Percentiles rank a stretch among this genome's conserved stretches.
Evolutionary conservation across 2,329 filamentous ascomycete genomes (phyloP).

Genomic region (Curvularia verruculosa): DNA sequence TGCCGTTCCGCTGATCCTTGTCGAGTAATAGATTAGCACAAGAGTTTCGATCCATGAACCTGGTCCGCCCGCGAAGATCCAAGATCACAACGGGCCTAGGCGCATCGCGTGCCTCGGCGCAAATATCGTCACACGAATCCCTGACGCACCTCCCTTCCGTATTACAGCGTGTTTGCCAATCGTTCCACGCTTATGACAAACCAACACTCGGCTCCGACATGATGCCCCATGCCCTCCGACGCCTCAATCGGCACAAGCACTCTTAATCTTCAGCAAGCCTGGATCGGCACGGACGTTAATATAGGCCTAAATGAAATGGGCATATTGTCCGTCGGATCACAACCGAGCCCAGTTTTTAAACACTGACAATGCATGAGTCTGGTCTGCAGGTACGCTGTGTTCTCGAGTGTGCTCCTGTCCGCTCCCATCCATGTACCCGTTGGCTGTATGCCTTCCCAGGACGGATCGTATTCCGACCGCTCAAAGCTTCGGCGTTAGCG

Average conservation of each 20-base stretch:
- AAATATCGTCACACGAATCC: slow-evolving; percentile 6
- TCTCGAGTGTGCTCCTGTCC: slow-evolving; percentile 15
- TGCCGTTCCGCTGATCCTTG: slow-evolving; percentile 16
- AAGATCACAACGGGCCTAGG: slow-evolving; percentile 18
- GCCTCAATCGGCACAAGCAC: neutral
- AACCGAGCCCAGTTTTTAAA: slow-evolving; percentile 29
- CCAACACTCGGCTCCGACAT: slow-evolving; percentile 3
- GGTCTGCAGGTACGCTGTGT: slow-evolving; percentile 37
- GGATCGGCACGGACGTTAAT: slow-evolving; percentile 25
- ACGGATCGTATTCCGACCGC: slow-evolving; percentile 6
- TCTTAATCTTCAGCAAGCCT: slow-evolving; percentile 10
- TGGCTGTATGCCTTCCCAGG: slow-evolving; percentile 8
- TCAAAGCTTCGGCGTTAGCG: slow-evolving; percentile 6
- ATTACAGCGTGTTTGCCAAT: slow-evolving; percentile 1
- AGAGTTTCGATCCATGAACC: slow-evolving; percentile 21
- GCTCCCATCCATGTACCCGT: slow-evolving; percentile 9
- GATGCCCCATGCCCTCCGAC: neutral
- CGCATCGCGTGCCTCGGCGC: slow-evolving; percentile 11
- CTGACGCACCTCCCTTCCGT: slow-evolving; percentile 7
- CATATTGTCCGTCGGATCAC: slow-evolving; percentile 29
- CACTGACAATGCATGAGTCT: slow-evolving; percentile 15
- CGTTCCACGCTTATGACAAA: neutral
- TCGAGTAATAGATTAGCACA: slow-evolving; percentile 16
- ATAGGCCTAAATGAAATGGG: slow-evolving; percentile 26
- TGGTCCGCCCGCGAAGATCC: slow-evolving; percentile 21